A percentile compares a stretch with the other conserved stretches of the same genome.
Conservation (phyloP, 805 yeast species). For the Saturnispora besseyi region DNA sequence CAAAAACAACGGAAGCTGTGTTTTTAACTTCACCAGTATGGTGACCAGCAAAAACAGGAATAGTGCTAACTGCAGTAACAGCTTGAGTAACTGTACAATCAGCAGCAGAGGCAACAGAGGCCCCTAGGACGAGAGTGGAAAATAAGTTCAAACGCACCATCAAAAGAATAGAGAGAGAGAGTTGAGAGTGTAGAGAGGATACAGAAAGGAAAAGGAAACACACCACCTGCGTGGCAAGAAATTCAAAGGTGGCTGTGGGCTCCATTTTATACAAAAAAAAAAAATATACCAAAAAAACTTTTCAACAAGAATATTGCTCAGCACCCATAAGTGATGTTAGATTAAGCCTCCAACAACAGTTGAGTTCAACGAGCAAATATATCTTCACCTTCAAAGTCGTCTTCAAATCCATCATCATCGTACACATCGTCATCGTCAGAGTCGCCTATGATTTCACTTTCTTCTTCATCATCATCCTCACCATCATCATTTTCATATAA, state of each 20-base stretch:
- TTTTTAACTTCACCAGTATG: slow-evolving; percentile 15
- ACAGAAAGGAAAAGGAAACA: neutral
- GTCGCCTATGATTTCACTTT: slow-evolving; percentile 5
- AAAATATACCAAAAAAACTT: neutral
- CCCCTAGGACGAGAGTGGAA: neutral
- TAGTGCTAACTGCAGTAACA: slow-evolving; percentile 9
- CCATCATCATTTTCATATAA: slow-evolving; percentile 25
- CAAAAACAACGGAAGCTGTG: slow-evolving; percentile 11
- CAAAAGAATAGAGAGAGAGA: neutral
- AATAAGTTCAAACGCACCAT: neutral
- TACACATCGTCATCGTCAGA: slow-evolving; percentile 27
- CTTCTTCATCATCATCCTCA: slow-evolving; percentile 32
- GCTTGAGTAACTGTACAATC: slow-evolving; percentile 4
- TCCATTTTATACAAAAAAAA: neutral
- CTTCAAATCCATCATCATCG: slow-evolving; percentile 56
- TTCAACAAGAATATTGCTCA: neutral
- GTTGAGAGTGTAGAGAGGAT: neutral
- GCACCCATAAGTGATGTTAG: neutral
- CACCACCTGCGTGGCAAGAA: neutral
- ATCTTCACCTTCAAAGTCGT: slow-evolving; percentile 37
- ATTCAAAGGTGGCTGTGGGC: neutral
- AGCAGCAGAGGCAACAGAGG: neutral
- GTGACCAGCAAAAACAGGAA: slow-evolving; percentile 10
- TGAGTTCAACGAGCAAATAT: slow-evolving; percentile 24
- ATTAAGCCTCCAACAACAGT: too few species aligned